Evolutionary conservation across 257 asterid species (phyloP), one percentile per base, ranked within the genome.

Genomic region (Voacanga thouarsii): DNA sequence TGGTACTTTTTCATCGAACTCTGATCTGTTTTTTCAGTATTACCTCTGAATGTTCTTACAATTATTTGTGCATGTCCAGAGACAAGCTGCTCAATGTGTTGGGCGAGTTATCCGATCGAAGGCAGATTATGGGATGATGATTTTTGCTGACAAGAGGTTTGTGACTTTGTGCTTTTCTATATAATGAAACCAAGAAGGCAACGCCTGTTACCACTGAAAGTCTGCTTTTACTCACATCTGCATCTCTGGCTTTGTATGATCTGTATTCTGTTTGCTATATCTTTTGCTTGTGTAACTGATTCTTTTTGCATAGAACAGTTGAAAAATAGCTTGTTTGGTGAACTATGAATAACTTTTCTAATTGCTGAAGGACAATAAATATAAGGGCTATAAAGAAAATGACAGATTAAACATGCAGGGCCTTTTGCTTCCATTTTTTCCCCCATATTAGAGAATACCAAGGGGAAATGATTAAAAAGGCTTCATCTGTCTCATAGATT

Each of bases 91-190:
- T 74, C 98, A 96, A 83, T 95, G 99, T 72, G 99, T 95, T 55
- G 99, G 99, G 49, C 96, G 99, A 83, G 97, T 95, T 80, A 95
- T 95, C 79, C 92, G 99, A 79, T 95, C 99, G 12, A 95, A 95
- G 86, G 98, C 99, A 76, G 99, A 95, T 88, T 95, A 95, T 80
- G 99, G 99, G 81, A 95, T 95, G 99, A 95, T 95, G 99, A 93
- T 95, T 68, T 95, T 95, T 85, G 99, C 98, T 55, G 99, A 93
- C 89, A 93, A 95, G 86, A 95, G 99, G 99, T 92, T 74, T 51
- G 84, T 79, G 78, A 72, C 67, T 71, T 39, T 44, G 57, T 59
- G 68, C 56, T 72, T 4, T 21, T 10, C 50, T 33, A 37, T 11
- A 23, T 49, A 66, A 56, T 80, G 49, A 61, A 23, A 26, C 30